Base-by-base conservation (phyloP, 1,139 yeast genomes). In the Suhomyces atakaporum region DNA sequence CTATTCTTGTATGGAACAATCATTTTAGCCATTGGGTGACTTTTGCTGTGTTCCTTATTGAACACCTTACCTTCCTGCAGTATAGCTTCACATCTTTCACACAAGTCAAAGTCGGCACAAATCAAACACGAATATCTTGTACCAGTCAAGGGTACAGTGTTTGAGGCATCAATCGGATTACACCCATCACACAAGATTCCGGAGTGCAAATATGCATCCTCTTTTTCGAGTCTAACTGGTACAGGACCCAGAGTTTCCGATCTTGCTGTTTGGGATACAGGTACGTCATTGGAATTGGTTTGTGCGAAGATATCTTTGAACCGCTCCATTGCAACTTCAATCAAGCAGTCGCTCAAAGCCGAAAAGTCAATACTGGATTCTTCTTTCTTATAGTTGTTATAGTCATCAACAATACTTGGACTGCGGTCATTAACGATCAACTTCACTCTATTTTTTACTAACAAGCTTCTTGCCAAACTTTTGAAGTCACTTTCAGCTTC, bases 91-190 rank as follows among this genome's bases (percentile, higher is more conserved):
- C 87, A 81, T 2, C 46, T 33, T 23, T 68, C 63, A 50, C 88
- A 81, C 39, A 80, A 60, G 48, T 81, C 85, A 54, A 64, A 80
- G 47, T 81, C 73, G 3, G 50, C 42, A 50, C 88, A 81, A 21
- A 71, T 70, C 35, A 71, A 46, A 51, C 88, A 81, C 38, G 70
- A 67, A 58, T 64, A 81, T 44, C 86, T 67, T 10, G 53, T 47
- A 1, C 86, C 86, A 16, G 33, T 49, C 32, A 80, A 63, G 7
- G 63, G 63, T 24, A 55, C 54, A 35, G 58, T 52, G n/a, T 43
- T 44, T 13, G 25, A 25, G n/a, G 8, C n/a, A 15, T 20, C 35
- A 12, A 46, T 35, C 3, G 67, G 63, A 39, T 52, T 43, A 39
- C 79, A 75, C 12, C 61, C 57, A 44, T 77, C 79, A 45, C 83